Percentiles rank a stretch among this genome's conserved stretches.
Conservation (phyloP, 768 basidiomycete genomes). For the Lentinus brumalis region DNA sequence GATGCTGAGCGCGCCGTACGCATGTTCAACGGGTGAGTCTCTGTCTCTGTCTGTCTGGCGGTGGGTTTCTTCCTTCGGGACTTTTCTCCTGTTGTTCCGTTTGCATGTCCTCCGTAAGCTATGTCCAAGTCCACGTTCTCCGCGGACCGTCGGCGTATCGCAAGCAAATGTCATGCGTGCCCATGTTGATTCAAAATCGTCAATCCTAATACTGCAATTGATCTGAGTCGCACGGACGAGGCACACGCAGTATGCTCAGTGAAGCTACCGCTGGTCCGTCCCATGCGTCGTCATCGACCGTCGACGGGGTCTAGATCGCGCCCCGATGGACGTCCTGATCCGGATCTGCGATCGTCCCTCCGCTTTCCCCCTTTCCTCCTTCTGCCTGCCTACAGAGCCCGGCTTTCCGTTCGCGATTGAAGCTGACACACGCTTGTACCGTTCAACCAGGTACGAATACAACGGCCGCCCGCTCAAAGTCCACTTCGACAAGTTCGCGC, state of each 20-base stretch:
- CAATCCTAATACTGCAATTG: neutral
- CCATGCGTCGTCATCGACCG: too few species aligned
- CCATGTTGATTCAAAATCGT: neutral
- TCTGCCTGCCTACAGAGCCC: neutral
- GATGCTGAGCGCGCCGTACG: conserved; percentile 85
- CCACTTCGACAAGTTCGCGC: conserved; percentile 82
- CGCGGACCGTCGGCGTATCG: neutral
- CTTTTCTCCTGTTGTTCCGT: neutral
- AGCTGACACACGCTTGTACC: conserved; percentile 4
- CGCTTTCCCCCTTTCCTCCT: neutral
- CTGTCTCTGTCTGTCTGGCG: conserved; percentile 5
- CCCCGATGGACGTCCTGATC: too few species aligned
- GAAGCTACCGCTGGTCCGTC: neutral
- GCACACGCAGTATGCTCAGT: neutral
- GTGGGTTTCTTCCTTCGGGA: neutral
- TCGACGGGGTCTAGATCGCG: too few species aligned
- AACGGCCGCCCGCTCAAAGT: conserved; percentile 88
- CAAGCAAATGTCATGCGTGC: neutral
- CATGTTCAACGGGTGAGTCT: conserved; percentile 87
- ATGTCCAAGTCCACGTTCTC: neutral
- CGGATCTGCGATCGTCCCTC: too few species aligned
- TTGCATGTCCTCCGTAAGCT: neutral
- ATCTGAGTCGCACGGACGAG: neutral
- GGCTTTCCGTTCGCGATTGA: neutral
- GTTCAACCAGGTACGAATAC: conserved; percentile 69